Base-by-base conservation (phyloP, 1,284 basidiomycete genomes). In the Malassezia japonica region DNA sequence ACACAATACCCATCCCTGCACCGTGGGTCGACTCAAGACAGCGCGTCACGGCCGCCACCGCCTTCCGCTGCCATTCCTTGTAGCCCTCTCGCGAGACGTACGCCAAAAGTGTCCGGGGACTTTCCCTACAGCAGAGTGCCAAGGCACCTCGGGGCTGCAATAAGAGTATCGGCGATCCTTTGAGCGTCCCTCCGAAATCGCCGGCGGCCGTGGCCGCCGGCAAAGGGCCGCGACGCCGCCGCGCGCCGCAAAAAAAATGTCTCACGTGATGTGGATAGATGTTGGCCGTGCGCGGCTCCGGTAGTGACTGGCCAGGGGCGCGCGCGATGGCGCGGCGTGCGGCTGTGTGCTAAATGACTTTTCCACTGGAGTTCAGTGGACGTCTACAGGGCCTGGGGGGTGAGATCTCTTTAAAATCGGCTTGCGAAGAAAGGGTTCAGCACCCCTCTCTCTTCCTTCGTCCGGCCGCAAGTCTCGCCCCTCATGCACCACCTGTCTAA, bases 401-500 rank as follows among this genome's bases (percentile, higher is more conserved):
- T 3, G 38, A 40, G 38, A 40, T 40, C 28, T 40, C 23, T 9
- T 42, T 42, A 31, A 29, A 42, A 29, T 42, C 20, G 20, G 15
- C 16, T 28, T 21, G 25, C 24, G 16, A 16, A 18, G 21, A 13
- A 20, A 20, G 18, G n/a, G 23, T n/a, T 23, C 42, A 27, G 12
- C 7, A 35, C 9, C 12, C 6, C 12, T 18, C 10, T 18, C 10
- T 18, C 33, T 12, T 12, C 33, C 23, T 16, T 25, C n/a, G 6
- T 9, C 42, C 21, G 40, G 40, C 40, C 38, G 21, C 38, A 40
- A 40, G 21, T n/a, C 38, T 20, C 13, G 41, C 29, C n/a, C n/a
- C n/a, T n/a, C 41, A 65, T 65, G 63, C 57, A 61, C 51, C 61
- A 62, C 58, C 55, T 47, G 36, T 59, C 61, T 49, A 62, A 59